Conservation (phyloP, 495 filamentous ascomycete species). For the Penicillium fimorum region DNA sequence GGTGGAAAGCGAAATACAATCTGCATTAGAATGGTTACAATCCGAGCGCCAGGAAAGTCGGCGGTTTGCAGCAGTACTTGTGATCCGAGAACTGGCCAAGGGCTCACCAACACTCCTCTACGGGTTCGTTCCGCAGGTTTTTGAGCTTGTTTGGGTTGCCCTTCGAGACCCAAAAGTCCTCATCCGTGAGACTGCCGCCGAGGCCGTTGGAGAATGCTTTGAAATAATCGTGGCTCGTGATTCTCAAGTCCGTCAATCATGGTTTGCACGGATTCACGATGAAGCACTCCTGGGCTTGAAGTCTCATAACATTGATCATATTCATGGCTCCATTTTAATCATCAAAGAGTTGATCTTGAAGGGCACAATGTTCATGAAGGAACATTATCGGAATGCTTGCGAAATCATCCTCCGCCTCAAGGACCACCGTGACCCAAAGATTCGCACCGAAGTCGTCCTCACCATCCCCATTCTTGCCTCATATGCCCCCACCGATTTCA, state of each 20-base stretch:
- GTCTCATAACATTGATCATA: conserved; percentile 72
- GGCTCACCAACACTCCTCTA: conserved; percentile 94
- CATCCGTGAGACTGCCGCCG: conserved; percentile 86
- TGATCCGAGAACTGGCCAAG: conserved; percentile 82
- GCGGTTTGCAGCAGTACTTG: conserved; percentile 85
- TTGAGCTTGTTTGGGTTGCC: conserved; percentile 93
- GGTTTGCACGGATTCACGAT: conserved; percentile 83
- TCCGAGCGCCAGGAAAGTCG: conserved; percentile 90
- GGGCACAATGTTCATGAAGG: conserved; percentile 98
- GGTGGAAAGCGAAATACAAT: conserved; percentile 94
- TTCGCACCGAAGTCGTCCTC: conserved; percentile 81
- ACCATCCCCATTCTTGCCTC: conserved; percentile 90
- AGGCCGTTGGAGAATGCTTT: conserved; percentile 89
- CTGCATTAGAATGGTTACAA: conserved; percentile 92
- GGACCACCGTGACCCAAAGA: conserved; percentile 83
- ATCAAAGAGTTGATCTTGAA: conserved; percentile 87
- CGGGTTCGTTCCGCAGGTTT: conserved; percentile 81
- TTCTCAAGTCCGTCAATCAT: conserved; percentile 73
- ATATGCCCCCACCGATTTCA: conserved; percentile 87
- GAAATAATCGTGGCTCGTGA: conserved; percentile 91
- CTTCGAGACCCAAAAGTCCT: conserved; percentile 83
- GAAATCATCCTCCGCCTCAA: conserved; percentile 88
- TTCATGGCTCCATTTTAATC: conserved; percentile 88
- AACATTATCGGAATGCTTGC: conserved; percentile 80
- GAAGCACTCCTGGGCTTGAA: conserved; percentile 78